phyloP scores from a whole-genome alignment of 768 basidiomycete species.

The Boletus coccyginus region DNA sequence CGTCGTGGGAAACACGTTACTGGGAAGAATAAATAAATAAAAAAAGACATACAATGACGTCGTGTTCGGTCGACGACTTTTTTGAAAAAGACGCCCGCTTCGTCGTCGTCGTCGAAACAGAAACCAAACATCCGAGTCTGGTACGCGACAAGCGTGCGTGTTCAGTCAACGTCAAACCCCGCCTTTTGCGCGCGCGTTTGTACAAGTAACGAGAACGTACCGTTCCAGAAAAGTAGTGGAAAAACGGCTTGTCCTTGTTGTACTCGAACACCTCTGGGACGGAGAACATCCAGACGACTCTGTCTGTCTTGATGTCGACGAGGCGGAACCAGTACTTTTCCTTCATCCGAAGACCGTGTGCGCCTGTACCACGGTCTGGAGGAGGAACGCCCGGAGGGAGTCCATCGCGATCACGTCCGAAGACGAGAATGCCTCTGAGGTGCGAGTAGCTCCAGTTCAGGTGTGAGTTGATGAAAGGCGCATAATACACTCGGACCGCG shows the following conservation, averaged over 20 bases:
- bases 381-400: slow-evolving; percentile 21
- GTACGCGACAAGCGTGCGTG: background rate
- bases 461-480: slow-evolving; percentile 45
- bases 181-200: background rate
- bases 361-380: slow-evolving; percentile 17
- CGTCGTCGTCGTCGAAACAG: slow-evolving; percentile 58
- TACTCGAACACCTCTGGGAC: slow-evolving; percentile 64
- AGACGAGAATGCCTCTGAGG: slow-evolving; percentile 57
- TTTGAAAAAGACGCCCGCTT: slow-evolving; percentile 58
- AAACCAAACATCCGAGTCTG: slow-evolving; percentile 50
- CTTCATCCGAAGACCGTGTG: slow-evolving; percentile 27
- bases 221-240: slow-evolving; percentile 84
- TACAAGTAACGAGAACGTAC: slow-evolving; percentile 45
- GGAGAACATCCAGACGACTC: slow-evolving; percentile 67
- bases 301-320: slow-evolving; percentile 52
- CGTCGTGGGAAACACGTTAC: background rate
- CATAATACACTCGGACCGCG: slow-evolving; percentile 59
- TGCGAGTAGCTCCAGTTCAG: slow-evolving; percentile 60
- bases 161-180: background rate
- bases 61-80: slow-evolving; percentile 52
- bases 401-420: slow-evolving; percentile 39
- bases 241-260: slow-evolving; percentile 84
- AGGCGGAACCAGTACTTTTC: slow-evolving; percentile 63
- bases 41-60: slow-evolving; percentile 35
- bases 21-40: background rate